Evolutionary conservation across 2,329 filamentous ascomycete species (phyloP), one percentile per base, ranked within the genome.

Genomic region (Claviceps cyperi): DNA sequence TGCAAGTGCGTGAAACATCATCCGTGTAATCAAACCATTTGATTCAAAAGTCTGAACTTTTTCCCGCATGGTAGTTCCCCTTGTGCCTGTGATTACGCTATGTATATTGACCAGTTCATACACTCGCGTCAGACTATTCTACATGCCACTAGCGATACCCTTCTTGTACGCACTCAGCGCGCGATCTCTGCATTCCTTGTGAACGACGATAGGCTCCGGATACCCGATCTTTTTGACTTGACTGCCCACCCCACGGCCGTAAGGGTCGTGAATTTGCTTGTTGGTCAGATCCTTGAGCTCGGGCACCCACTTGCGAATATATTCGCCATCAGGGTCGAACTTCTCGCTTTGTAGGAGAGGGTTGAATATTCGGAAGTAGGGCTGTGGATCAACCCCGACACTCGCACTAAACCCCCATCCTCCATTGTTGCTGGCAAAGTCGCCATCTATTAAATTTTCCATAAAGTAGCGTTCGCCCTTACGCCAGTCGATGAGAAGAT

Each of bases 361-460:
- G 59, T 94, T 95, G 67, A 95, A 95, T 48, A 95, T 85, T 6
- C 88, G 76, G 55, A 95, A 95, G 62, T 94, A 95, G 0, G 89
- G 88, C 65, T 94, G 86, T 1, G 87, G 85, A 63, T 94, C 87
- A 6, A 89, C 85, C 1, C 86, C 84, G 0, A 81, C 82, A 17
- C 74, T 78, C 4, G 83, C 80, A 22, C 73, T 66, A 54, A 70
- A 71, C 1, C 68, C 77, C 75, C 76, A 79, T 3, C 76, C 76
- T 28, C 76, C 74, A 54, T 86, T 88, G 63, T 91, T 91, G 51
- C 78, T 83, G 0, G 84, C 83, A 60, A 90, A 87, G 61, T 90
- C 86, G 15, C 85, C 84, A 58, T 91, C 86, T 51, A 90, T 76
- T 7, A 89, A 70, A 55, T 84, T 72, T 60, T 86, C 80, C 85